These are phyloP conservation scores for Metschnikowia noctiluminum DNA, from an alignment of 805 yeast species.

Conservation along the genomic window DNA sequence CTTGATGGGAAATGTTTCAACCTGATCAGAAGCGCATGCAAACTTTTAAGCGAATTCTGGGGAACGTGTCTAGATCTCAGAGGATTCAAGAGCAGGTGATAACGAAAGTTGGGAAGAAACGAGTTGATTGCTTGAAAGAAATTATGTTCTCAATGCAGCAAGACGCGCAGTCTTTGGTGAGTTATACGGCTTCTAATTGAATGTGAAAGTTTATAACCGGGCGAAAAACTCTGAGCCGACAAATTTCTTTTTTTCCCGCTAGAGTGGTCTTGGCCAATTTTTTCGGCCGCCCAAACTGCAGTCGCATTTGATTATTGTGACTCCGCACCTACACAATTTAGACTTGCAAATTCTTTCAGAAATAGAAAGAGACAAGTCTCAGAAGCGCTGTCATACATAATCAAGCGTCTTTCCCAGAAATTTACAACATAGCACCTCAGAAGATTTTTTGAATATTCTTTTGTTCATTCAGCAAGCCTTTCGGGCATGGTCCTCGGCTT, in stretches of 20 bases:
- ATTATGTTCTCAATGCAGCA: not conserved
- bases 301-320: not conserved
- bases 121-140: not conserved
- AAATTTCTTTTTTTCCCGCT: conserved; percentile 2
- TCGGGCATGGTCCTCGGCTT: not conserved
- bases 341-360: not conserved
- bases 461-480: not conserved
- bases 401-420: too few species aligned
- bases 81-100: not conserved
- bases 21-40: conserved; percentile 2
- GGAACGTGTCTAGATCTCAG: not conserved
- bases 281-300: conserved; percentile 5
- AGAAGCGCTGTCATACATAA: too few species aligned
- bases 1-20: not conserved
- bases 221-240: conserved; percentile 3
- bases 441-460: too few species aligned
- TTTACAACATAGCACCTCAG: too few species aligned
- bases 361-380: too few species aligned
- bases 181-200: not conserved
- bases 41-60: conserved; percentile 1
- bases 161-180: not conserved
- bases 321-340: not conserved
- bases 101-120: not conserved
- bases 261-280: not conserved
- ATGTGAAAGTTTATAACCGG: conserved; percentile 7